Base-by-base conservation (phyloP, 2,329 filamentous ascomycete species). In the Pestalotiopsis fici region DNA sequence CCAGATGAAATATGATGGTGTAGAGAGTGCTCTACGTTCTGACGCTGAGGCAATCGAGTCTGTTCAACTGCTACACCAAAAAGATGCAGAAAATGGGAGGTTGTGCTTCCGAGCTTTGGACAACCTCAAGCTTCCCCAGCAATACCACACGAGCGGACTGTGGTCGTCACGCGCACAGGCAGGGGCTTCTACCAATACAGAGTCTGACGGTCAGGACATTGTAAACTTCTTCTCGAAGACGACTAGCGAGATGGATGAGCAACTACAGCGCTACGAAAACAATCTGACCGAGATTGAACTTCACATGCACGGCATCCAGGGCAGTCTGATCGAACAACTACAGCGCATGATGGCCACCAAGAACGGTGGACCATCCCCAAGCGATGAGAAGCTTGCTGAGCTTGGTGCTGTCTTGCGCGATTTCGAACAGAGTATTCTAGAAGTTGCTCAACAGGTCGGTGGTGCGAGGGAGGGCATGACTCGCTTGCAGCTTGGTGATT, bases 201-300 rank as follows among this genome's bases (percentile, higher is more conserved):
- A 84, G 59, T 83, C 83, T 28, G 85, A 86, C 55, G 84, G 85
- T 43, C 86, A 86, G 62, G 90, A 90, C 71, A 78, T 92, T 28
- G 87, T 91, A 64, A 83, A 86, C 67, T 89, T 90, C 76, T 91
- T 92, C 75, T 90, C 87, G 13, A 83, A 82, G 66, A 85, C 88
- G 23, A 84, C 88, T 1, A 88, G 90, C 70, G 89, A 90, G 70
- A 89, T 92, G 83, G 81, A 83, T 18, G 78, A 81, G 21, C 87
- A 88, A 64, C 83, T 91, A 65, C 82, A 82, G 55, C 84, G 81
- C 68, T 90, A 90, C 73, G 85, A 87, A 73, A 80, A 81, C 59
- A 89, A 88, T 69, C 78, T 92, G 66, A 82, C 83, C 65, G 89
- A 91, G 74, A 90, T 92, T 65, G 90, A 92, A 78, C 83, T 85